These are phyloP conservation scores for Boletellus sp. DNA, from an alignment of 768 basidiomycete genomes.

Conservation along the genomic window DNA sequence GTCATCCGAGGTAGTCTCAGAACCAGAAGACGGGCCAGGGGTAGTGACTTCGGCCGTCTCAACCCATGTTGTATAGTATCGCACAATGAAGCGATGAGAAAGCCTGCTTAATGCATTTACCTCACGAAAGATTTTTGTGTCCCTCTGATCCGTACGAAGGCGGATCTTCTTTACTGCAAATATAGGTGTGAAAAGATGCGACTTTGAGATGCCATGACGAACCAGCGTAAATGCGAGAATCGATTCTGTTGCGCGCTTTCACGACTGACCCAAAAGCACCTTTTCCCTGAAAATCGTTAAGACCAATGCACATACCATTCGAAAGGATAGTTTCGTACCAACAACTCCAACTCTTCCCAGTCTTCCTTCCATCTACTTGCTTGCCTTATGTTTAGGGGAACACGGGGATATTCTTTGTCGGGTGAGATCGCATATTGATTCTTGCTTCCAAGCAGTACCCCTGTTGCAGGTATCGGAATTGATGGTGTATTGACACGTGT, in stretches of 20 bases:
- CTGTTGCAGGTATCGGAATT: constrained; percentile 29
- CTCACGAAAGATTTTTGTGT: constrained; percentile 86
- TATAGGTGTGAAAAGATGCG: background rate
- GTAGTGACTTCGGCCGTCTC: constrained; percentile 59
- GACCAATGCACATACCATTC: background rate
- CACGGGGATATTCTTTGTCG: constrained; percentile 60
- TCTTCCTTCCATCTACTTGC: constrained; percentile 87
- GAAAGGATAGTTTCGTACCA: constrained; percentile 40
- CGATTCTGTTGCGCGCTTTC: constrained; percentile 87
- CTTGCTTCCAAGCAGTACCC: constrained; percentile 46
- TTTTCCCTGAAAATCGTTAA: constrained; percentile 53
- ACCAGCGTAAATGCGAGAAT: constrained; percentile 81
- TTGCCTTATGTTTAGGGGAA: constrained; percentile 39
- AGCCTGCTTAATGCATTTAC: constrained; percentile 85
- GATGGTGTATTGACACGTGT: constrained; percentile 14
- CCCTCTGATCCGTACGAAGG: constrained; percentile 71
- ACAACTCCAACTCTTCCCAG: constrained; percentile 87
- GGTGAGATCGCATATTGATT: constrained; percentile 49
- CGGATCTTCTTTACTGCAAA: constrained; percentile 82
- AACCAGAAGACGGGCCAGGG: constrained; percentile 45
- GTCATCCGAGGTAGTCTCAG: constrained; percentile 36
- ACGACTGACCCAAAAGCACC: constrained; percentile 94
- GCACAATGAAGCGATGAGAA: constrained; percentile 86
- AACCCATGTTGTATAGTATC: constrained; percentile 92
- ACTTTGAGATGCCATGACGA: constrained; percentile 12